These are phyloP conservation scores for Albifimbria verrucaria DNA, from an alignment of 2,329 filamentous ascomycete species.

Conservation along the genomic window DNA sequence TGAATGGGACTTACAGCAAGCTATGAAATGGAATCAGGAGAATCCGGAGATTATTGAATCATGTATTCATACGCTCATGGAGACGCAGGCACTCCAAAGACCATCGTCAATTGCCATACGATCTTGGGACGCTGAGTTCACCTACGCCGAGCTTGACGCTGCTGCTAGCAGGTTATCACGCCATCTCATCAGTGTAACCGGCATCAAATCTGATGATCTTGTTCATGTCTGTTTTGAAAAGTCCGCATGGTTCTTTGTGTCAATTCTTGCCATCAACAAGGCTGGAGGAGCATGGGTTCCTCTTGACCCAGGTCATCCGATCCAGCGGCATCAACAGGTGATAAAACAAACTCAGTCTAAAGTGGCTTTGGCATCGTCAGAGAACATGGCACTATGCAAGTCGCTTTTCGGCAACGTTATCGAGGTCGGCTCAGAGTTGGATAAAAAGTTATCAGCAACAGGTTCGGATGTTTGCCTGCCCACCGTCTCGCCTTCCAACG, in stretches of 20 bases:
- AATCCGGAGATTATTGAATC: not conserved
- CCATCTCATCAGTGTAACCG: not conserved
- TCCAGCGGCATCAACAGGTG: not conserved
- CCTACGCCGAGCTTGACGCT: conserved; percentile 15
- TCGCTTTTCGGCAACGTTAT: not conserved
- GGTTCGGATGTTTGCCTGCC: not conserved
- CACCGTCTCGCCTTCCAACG: not conserved
- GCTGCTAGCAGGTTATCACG: not conserved
- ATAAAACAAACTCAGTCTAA: not conserved
- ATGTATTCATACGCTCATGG: conserved; percentile 18
- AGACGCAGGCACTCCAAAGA: conserved; percentile 4
- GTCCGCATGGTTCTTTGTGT: not conserved
- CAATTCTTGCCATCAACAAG: not conserved
- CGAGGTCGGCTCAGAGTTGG: not conserved
- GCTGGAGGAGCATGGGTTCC: not conserved
- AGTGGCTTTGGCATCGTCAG: not conserved
- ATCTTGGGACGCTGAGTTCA: conserved; percentile 23
- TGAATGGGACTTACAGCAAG: conserved; percentile 4
- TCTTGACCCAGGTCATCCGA: not conserved
- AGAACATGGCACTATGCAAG: not conserved
- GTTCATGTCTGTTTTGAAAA: not conserved
- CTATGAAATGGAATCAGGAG: not conserved
- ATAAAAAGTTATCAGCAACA: not conserved
- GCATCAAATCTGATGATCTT: not conserved
- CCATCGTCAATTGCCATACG: conserved; percentile 12